These are phyloP conservation scores for Mycena pura DNA, from an alignment of 768 basidiomycete species.

Conservation along the genomic window DNA sequence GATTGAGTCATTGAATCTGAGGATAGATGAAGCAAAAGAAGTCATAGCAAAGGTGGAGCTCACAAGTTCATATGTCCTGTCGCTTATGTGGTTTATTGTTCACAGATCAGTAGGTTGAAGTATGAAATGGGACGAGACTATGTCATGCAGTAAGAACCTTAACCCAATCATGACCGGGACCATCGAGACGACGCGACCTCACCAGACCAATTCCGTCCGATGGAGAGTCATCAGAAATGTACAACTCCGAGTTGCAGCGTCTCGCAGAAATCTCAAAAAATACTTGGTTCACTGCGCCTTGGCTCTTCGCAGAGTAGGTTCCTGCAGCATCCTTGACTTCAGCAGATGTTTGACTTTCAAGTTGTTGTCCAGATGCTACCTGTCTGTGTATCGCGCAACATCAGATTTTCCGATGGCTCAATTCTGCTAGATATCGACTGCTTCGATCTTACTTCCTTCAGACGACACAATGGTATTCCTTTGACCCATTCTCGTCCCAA, in stretches of 20 bases:
- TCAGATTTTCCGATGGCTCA: constrained; percentile 13
- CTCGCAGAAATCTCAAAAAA: constrained; percentile 55
- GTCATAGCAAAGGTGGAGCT: constrained; percentile 76
- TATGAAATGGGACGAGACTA: constrained; percentile 88
- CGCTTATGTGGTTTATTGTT: neutral
- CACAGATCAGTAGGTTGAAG: constrained; percentile 57
- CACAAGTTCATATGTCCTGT: constrained; percentile 19
- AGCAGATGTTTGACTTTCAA: no score
- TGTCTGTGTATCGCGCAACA: constrained; percentile 49
- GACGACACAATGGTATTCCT: constrained; percentile 72
- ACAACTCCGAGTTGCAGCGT: constrained; percentile 73
- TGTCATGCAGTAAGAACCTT: constrained; percentile 60
- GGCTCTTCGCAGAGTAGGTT: constrained; percentile 94
- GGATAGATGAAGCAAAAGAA: constrained; percentile 75
- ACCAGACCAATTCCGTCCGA: constrained; percentile 75
- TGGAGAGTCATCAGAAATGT: constrained; percentile 71
- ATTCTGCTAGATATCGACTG: constrained; percentile 73
- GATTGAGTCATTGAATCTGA: constrained; percentile 40
- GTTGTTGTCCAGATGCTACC: constrained; percentile 68
- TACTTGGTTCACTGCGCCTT: constrained; percentile 92
- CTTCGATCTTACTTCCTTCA: constrained; percentile 74
- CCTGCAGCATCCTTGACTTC: no score
- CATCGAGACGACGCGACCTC: neutral
- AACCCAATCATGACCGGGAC: neutral
- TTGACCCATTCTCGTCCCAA: constrained; percentile 84